Conservation (phyloP, 2,329 filamentous ascomycete species). For the Aphanoascus verrucosus region DNA sequence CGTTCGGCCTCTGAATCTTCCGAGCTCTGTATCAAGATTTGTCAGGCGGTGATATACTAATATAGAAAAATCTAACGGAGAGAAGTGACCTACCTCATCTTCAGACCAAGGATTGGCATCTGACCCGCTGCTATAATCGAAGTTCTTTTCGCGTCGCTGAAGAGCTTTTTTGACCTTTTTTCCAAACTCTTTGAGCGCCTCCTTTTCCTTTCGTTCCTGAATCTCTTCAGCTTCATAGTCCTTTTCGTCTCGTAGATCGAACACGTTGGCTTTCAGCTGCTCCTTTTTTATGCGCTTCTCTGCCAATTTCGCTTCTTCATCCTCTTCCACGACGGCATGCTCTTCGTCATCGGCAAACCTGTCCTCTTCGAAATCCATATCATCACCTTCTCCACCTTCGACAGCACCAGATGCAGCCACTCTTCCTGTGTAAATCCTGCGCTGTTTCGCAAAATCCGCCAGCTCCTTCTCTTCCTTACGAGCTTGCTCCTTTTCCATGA, state of each 20-base stretch:
- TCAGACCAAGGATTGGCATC: constrained; percentile 48
- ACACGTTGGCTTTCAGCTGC: constrained; percentile 78
- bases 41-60: constrained; percentile 12
- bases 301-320: constrained; percentile 66
- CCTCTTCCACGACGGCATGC: constrained; percentile 66
- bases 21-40: constrained; percentile 37
- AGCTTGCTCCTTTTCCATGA: constrained; percentile 53
- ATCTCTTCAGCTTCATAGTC: constrained; percentile 59
- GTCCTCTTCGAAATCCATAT: constrained; percentile 59
- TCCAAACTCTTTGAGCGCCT: constrained; percentile 58
- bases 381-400: constrained; percentile 49
- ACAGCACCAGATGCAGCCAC: constrained; percentile 36
- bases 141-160: constrained; percentile 73
- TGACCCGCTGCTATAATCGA: constrained; percentile 68
- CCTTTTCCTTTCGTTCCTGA: constrained; percentile 52
- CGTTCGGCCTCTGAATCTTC: constrained; percentile 56
- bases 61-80: not conserved
- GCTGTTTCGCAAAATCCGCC: constrained; percentile 42
- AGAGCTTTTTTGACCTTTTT: constrained; percentile 72
- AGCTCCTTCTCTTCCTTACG: constrained; percentile 47
- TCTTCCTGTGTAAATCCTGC: constrained; percentile 38
- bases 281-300: constrained; percentile 65
- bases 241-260: constrained; percentile 64
- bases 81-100: constrained; percentile 34
- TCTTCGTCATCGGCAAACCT: constrained; percentile 85